Base-by-base conservation (phyloP, 495 filamentous ascomycete species). In the Chaetomium fimeti region DNA sequence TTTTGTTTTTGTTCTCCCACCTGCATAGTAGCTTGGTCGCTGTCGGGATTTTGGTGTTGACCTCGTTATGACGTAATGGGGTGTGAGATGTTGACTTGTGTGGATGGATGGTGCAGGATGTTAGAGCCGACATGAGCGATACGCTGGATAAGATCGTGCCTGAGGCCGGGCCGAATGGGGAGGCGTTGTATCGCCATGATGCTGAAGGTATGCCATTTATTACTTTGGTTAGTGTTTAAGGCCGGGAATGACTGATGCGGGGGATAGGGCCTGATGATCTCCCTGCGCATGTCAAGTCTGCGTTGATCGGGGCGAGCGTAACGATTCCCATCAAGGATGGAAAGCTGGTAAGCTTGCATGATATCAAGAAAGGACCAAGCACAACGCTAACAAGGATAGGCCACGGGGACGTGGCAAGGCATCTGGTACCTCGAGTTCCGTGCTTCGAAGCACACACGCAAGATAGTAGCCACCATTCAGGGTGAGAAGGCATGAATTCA, bases 401-500 rank as follows among this genome's bases (percentile, higher is more conserved):
- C 73, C 1, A 83, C 78, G 8, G 83, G 83, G 12, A 85, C 82
- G 13, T 87, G 86, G 89, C 87, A 90, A 75, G 92, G 94, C 0
- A 91, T 98, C 61, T 98, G 92, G 92, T 93, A 93, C 73, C 74
- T 97, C 68, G 94, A 98, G 76, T 98, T 98, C 74, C 80, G 94
- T 63, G 84, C 84, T 3, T 78, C 79, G 58, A 90, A 83, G 66
- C 93, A 97, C 76, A 79, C 82, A 45, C 81, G 94, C 66, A 89
- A 83, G 72, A 84, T 98, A 27, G 87, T 98, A 40, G 94, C 94
- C 53, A 98, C 94, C 8, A 92, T 98, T 54, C 91, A 98, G 76
- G 94, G 94, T 5, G 89, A 96, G 79, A 93, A 92, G 82, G 80
- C 79, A 60, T 79, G 59, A 75, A 22, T 48, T 38, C 40, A 25